Percentiles rank a stretch among this genome's conserved stretches.
phyloP scores from a whole-genome alignment of 2,329 filamentous ascomycete genomes.

The Aureobasidium sp. region DNA sequence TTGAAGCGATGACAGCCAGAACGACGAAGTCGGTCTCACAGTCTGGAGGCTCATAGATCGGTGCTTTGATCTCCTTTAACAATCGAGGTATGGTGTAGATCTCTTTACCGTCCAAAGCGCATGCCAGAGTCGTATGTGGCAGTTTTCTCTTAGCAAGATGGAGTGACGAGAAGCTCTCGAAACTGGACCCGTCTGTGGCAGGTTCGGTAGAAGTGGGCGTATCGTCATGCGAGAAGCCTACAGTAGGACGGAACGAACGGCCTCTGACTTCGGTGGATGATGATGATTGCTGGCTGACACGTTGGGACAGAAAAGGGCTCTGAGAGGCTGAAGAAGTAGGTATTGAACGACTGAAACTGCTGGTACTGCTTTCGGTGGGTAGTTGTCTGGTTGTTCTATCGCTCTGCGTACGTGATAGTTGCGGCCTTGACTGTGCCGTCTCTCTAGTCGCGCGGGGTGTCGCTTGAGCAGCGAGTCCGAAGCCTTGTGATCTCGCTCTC shows the following conservation, averaged over 20 bases:
- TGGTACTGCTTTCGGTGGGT: neutral
- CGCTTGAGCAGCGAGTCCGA: constrained; percentile 14
- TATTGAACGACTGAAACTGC: constrained; percentile 2
- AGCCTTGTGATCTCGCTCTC: constrained; percentile 30
- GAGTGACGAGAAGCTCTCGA: constrained; percentile 78
- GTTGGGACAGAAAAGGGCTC: neutral
- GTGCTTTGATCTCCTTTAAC: constrained; percentile 70
- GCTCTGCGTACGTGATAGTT: neutral
- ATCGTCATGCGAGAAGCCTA: neutral
- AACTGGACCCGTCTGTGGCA: constrained; percentile 42
- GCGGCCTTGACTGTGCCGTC: neutral
- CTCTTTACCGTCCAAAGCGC: constrained; percentile 70
- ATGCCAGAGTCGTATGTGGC: constrained; percentile 69
- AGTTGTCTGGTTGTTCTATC: neutral
- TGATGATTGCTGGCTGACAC: neutral
- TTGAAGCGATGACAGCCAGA: constrained; percentile 78
- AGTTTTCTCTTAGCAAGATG: constrained; percentile 78
- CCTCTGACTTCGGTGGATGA: neutral
- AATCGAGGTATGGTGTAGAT: constrained; percentile 72
- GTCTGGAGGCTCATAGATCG: constrained; percentile 71
- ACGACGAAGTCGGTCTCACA: constrained; percentile 84
- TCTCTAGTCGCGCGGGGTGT: neutral
- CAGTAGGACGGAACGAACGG: neutral
- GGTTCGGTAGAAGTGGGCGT: constrained; percentile 2
- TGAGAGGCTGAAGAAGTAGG: neutral